phyloP scores from a whole-genome alignment of 306 rosid genomes.

The Lagenaria siceraria region DNA sequence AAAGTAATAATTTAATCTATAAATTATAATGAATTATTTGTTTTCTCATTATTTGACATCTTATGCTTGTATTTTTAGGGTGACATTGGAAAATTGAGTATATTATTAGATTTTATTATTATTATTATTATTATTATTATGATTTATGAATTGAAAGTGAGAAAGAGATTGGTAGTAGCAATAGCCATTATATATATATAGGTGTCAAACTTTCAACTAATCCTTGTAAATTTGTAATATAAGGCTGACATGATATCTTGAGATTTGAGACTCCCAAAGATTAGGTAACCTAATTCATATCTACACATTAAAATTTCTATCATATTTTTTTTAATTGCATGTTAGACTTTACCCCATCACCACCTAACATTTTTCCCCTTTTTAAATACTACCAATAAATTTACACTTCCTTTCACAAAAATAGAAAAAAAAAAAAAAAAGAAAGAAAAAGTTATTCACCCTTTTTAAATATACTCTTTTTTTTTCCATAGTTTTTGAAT shows the following conservation, averaged over 20 bases:
- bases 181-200: too few relatives aligned
- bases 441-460: too few relatives aligned
- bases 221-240: background rate
- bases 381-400: too few relatives aligned
- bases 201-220: background rate
- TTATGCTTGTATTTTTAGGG: background rate
- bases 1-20: too few relatives aligned
- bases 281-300: conserved; percentile 8
- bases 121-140: background rate
- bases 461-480: too few relatives aligned
- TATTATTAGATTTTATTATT: background rate
- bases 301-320: background rate
- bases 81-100: background rate
- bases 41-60: background rate
- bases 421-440: too few relatives aligned
- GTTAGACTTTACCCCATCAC: background rate
- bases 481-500: too few relatives aligned
- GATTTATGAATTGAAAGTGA: background rate
- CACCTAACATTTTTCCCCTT: background rate
- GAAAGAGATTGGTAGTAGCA: background rate
- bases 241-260: background rate
- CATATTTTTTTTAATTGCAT: background rate
- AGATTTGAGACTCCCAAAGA: background rate
- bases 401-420: too few relatives aligned
- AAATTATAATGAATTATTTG: background rate